Evolutionary conservation across 2,329 filamentous ascomycete species (phyloP), one percentile per base, ranked within the genome.

Genomic region (Curvularia spicifera): DNA sequence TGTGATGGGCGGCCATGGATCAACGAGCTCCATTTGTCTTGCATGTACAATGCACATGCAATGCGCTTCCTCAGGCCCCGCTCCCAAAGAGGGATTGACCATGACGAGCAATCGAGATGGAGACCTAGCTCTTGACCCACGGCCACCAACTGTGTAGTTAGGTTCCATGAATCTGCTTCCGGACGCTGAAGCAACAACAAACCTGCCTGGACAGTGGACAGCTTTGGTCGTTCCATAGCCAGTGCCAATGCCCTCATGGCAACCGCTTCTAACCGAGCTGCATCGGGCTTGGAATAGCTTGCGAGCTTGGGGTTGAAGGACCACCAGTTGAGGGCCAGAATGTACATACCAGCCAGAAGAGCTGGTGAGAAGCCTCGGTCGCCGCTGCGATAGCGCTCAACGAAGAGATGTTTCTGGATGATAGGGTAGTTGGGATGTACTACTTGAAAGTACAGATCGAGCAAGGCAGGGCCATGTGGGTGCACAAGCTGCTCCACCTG

Each of bases 1-100:
- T 96, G 92, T 4, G 91, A 95, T 0, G 92, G 93, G 10, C 92
- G 88, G 9, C 92, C 92, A 70, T 96, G 91, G 24, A 95, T 88
- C 20, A 96, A 81, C 1, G 92, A 89, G 15, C 90, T 91, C 93
- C 93, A 96, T 76, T 91, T 96, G 77, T 97, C 93, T 78, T 97
- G 92, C 89, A 96, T 94, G 74, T 95, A 96, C 50, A 96, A 78
- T 2, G 91, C 93, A 93, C 93, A 97, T 0, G 91, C 92, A 42
- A 97, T 84, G 48, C 93, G 86, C 74, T 94, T 95, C 60, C 93
- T 85, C 57, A 97, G 76, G 0, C 91, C 90, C 67, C 90, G 89
- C 76, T 97, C 93, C 92, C 93, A 97, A 0, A 84, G 83, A 28
- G 93, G 91, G 53, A 97, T 94, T 61, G 91, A 91, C 93, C 93